These are phyloP conservation scores for Xylaria intraflava DNA, from an alignment of 495 filamentous ascomycete species.

Conservation along the genomic window DNA sequence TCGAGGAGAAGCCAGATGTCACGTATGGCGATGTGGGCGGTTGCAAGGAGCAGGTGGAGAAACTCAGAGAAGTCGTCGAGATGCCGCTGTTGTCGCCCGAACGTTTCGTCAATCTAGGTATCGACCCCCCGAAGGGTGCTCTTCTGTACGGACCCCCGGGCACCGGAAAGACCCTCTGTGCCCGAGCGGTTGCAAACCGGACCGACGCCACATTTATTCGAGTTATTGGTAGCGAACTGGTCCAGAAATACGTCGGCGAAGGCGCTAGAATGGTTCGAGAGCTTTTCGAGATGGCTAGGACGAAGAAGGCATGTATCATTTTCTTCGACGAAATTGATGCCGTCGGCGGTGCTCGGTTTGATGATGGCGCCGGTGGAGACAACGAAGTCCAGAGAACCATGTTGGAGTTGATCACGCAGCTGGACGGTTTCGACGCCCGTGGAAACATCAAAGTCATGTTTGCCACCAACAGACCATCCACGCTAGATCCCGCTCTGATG, in stretches of 20 bases:
- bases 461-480: conserved; percentile 94
- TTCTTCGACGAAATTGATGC: conserved; percentile 99
- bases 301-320: conserved; percentile 99
- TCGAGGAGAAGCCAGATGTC: conserved; percentile 98
- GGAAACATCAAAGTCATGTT: conserved; percentile 99
- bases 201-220: conserved; percentile 98
- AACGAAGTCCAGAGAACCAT: conserved; percentile 99
- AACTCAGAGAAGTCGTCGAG: conserved; percentile 95
- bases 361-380: conserved; percentile 95
- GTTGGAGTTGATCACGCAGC: conserved; percentile 95
- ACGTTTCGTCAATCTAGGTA: conserved; percentile 93
- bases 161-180: conserved; percentile 97
- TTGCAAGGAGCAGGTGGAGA: conserved; percentile 99
- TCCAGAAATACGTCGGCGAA: conserved; percentile 98
- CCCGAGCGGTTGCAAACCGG: conserved; percentile 91
- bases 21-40: conserved; percentile 98
- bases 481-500: conserved; percentile 93
- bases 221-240: conserved; percentile 93
- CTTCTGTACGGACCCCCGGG: conserved; percentile 94
- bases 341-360: conserved; percentile 95
- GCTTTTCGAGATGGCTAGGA: conserved; percentile 98
- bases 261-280: conserved; percentile 97
- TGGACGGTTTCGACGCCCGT: conserved; percentile 94
- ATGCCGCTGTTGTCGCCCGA: conserved; percentile 95
- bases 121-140: conserved; percentile 96